Percentiles rank a stretch among this genome's conserved stretches.
Conservation (phyloP, 108 stramenopile species). For the Conticribra weissflogii region DNA sequence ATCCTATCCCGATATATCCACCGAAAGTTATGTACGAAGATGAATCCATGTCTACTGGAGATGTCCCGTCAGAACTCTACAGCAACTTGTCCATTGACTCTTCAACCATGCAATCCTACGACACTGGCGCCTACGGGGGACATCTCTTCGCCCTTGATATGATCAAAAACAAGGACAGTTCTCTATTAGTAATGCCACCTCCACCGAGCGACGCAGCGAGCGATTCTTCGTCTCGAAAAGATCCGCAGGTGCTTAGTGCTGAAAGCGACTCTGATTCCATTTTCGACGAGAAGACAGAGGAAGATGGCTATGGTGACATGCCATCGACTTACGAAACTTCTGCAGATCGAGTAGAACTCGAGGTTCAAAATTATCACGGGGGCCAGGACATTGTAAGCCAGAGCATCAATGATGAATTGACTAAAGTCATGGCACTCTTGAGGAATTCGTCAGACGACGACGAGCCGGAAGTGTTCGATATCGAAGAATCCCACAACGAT, state of each 20-base stretch:
- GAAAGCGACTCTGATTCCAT: neutral
- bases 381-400: constrained; percentile 9
- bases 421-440: constrained; percentile 34
- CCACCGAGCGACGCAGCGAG: constrained; percentile 45
- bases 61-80: constrained; percentile 33
- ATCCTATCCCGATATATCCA: neutral
- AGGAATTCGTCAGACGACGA: constrained; percentile 1
- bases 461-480: neutral
- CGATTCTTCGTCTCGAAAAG: constrained; percentile 36
- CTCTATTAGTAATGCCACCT: constrained; percentile 29
- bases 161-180: constrained; percentile 21
- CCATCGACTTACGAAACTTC: neutral
- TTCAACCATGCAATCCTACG: constrained; percentile 12
- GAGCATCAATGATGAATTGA: constrained; percentile 40
- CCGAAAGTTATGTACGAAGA: constrained; percentile 6
- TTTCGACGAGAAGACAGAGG: constrained; percentile 8
- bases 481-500: constrained; percentile 5
- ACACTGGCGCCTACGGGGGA: constrained; percentile 13
- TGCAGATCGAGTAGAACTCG: neutral
- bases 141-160: constrained; percentile 27
- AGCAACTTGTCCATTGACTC: constrained; percentile 29
- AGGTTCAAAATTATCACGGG: neutral
- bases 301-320: neutral
- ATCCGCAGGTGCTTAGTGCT: neutral
- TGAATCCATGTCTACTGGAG: constrained; percentile 12